Evolutionary conservation across 2,329 filamentous ascomycete genomes (phyloP).

Genomic region (Ilyonectria robusta): DNA sequence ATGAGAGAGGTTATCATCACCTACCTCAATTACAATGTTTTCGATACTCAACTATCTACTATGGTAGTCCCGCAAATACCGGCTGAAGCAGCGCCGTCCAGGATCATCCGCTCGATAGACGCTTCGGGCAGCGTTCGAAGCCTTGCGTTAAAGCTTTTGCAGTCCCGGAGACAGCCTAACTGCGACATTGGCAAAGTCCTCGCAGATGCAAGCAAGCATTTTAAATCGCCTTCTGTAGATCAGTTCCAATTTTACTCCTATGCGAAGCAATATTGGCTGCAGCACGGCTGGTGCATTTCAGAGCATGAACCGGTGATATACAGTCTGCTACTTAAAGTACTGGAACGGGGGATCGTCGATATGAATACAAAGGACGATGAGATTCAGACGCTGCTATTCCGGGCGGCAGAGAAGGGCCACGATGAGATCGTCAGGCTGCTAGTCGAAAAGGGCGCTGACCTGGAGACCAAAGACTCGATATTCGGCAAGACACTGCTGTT

Average conservation of each 20-base stretch:
- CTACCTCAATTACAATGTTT: too few relatives aligned
- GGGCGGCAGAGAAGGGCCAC: background rate
- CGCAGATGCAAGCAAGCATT: background rate
- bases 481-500: background rate
- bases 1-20: too few relatives aligned
- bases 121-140: background rate
- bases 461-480: background rate
- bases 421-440: background rate
- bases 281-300: background rate
- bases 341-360: background rate
- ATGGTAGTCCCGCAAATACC: background rate
- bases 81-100: background rate
- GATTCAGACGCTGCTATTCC: background rate
- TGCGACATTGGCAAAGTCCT: constrained; percentile 1
- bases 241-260: constrained; percentile 5
- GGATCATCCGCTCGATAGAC: background rate
- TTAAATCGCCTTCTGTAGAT: background rate
- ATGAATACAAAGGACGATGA: background rate
- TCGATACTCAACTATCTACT: too few relatives aligned
- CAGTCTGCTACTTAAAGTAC: background rate
- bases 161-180: background rate
- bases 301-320: background rate
- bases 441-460: background rate
- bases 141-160: background rate
- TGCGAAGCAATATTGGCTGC: background rate